Evolutionary conservation across 768 basidiomycete species (phyloP).

Genomic region (Solioccasus polychromus): DNA sequence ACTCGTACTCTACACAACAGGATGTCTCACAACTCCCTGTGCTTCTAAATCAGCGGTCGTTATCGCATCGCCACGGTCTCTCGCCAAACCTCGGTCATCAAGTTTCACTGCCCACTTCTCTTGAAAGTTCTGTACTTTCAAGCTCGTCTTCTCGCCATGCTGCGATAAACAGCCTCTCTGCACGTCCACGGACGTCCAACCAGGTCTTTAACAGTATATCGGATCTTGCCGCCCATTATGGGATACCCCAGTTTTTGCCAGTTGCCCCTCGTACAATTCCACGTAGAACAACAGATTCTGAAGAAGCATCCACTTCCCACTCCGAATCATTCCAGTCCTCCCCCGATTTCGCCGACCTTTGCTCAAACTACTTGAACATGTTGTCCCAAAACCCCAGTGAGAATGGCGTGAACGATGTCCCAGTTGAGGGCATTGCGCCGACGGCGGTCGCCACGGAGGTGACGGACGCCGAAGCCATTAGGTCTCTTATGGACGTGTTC

Average conservation of each 20-base stretch:
- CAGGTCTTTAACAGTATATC: slow-evolving; percentile 61
- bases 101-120: slow-evolving; percentile 34
- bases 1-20: slow-evolving; percentile 35
- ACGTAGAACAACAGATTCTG: slow-evolving; percentile 36
- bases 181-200: slow-evolving; percentile 67
- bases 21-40: slow-evolving; percentile 41
- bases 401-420: slow-evolving; percentile 34
- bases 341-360: slow-evolving; percentile 45
- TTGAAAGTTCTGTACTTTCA: slow-evolving; percentile 59
- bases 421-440: slow-evolving; percentile 24
- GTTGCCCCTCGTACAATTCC: slow-evolving; percentile 62
- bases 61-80: slow-evolving; percentile 36
- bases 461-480: slow-evolving; percentile 32
- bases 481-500: slow-evolving; percentile 38
- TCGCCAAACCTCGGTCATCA: slow-evolving; percentile 39
- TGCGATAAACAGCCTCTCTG: slow-evolving; percentile 48
- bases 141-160: slow-evolving; percentile 52
- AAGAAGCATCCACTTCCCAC: slow-evolving; percentile 32
- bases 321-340: slow-evolving; percentile 24
- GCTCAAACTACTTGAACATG: slow-evolving; percentile 69
- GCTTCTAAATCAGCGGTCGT: slow-evolving; percentile 47
- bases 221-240: slow-evolving; percentile 76
- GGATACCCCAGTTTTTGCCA: slow-evolving; percentile 70
- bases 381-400: slow-evolving; percentile 49
- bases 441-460: slow-evolving; percentile 19